Conservation (phyloP, 805 yeast species). For the Hanseniaspora guilliermondii region DNA sequence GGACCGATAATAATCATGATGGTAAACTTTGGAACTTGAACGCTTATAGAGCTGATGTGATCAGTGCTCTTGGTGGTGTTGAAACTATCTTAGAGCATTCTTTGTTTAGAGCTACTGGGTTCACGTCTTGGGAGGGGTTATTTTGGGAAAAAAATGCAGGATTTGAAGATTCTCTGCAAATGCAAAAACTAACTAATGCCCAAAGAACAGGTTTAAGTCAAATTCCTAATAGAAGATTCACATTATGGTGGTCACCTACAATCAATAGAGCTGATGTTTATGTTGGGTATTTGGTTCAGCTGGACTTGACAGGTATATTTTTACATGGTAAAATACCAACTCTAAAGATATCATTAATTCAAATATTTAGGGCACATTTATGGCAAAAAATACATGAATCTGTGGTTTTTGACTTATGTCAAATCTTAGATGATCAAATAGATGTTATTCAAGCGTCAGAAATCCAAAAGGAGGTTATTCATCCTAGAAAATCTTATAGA, state of each 20-base stretch:
- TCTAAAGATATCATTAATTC: conserved; percentile 84
- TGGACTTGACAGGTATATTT: conserved; percentile 92
- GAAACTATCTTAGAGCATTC: conserved; percentile 94
- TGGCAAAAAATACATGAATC: conserved; percentile 99
- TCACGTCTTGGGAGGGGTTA: conserved; percentile 95
- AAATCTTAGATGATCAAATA: conserved; percentile 76
- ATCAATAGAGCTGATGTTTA: conserved; percentile 95
- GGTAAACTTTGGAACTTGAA: conserved; percentile 92
- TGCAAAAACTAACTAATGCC: conserved; percentile 90
- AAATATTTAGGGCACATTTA: conserved; percentile 90
- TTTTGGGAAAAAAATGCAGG: conserved; percentile 99
- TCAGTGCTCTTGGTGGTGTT: conserved; percentile 93
- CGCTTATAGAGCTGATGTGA: conserved; percentile 87
- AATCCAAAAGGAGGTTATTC: conserved; percentile 84
- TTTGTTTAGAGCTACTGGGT: conserved; percentile 90
- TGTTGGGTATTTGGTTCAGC: conserved; percentile 91
- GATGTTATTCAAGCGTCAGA: conserved; percentile 70
- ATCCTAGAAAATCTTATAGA: conserved; percentile 92
- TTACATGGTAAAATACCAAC: conserved; percentile 97
- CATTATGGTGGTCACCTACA: conserved; percentile 99
- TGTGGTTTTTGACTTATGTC: conserved; percentile 84
- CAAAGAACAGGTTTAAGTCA: conserved; percentile 95
- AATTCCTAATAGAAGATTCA: conserved; percentile 92
- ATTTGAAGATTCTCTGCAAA: conserved; percentile 89
- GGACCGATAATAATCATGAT: conserved; percentile 88